Evolutionary conservation across 2,329 filamentous ascomycete species (phyloP), one percentile per base, ranked within the genome.

Genomic region (Periconia macrospinosa): DNA sequence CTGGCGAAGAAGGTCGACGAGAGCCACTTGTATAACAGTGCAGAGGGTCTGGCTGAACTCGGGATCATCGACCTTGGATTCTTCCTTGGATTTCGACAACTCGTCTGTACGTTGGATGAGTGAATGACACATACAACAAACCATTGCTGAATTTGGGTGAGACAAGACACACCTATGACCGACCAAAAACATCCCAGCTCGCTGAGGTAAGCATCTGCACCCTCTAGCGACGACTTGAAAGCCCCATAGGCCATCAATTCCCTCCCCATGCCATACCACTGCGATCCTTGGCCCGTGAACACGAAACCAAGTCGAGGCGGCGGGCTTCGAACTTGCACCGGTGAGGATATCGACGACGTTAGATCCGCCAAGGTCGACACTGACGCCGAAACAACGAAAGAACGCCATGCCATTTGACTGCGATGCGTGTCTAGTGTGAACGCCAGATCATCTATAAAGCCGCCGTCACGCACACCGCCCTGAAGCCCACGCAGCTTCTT

Each of bases 251-350:
- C 45, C 19, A 48, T 10, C 30, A 48, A n/a, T 14, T 48, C 46
- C 13, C 18, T 19, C 35, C 64, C 67, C 67, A 70, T 70, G 0
- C 50, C 50, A 41, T 41, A 7, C 56, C 60, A 71, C 33, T 69
- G 65, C 2, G 68, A 66, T 10, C 69, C 68, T 53, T 72, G 68
- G 1, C 69, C 69, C 1, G 66, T 71, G 55, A 70, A 72, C 1
- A 69, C 57, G 46, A 48, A 48, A 2, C 7, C 46, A 11, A 48
- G 42, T 9, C 11, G 23, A 9, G 20, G 42, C 23, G 10, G 17
- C 7, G 2, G 11, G 8, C 10, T 27, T 18, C 10, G 11, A 27
- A 14, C 14, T 18, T 5, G 11, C 14, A 14, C 14, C 15, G 17
- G 30, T n/a, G 15, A 23, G n/a, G 8, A 10, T 11, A 13, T 27